Evolutionary conservation across 2,329 filamentous ascomycete species (phyloP).

Genomic region (Conoideocrella luteorostrata): DNA sequence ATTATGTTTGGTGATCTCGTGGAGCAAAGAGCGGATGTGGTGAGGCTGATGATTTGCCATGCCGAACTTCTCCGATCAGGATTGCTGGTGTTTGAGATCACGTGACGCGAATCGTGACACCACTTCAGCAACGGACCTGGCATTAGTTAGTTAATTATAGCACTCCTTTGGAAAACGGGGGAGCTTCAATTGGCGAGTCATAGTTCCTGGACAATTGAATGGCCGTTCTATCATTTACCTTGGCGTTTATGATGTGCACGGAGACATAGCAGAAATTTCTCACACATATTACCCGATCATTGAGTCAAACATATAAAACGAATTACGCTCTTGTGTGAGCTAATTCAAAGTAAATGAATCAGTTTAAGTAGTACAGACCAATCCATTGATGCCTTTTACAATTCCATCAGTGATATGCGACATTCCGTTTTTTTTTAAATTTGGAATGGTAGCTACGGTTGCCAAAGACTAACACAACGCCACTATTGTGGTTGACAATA

Average conservation of each 20-base stretch:
- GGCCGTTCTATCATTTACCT: too few relatives aligned
- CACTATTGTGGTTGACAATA: conserved; percentile 15
- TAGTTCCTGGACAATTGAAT: too few relatives aligned
- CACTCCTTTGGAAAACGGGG: neutral
- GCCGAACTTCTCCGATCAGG: conserved; percentile 33
- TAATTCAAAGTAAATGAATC: neutral
- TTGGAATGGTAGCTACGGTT: conserved; percentile 7
- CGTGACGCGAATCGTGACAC: conserved; percentile 20
- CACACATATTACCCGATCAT: too few relatives aligned
- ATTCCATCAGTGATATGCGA: conserved; percentile 1
- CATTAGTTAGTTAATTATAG: neutral
- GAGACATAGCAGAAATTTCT: too few relatives aligned
- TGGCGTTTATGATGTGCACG: too few relatives aligned
- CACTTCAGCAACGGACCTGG: neutral
- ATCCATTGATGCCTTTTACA: neutral
- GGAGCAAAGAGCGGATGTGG: conserved; percentile 46
- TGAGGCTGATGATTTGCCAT: conserved; percentile 39
- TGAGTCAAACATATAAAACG: too few relatives aligned
- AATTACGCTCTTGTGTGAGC: too few relatives aligned
- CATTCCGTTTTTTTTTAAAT: neutral
- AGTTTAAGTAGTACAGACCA: neutral
- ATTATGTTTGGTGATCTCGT: conserved; percentile 38
- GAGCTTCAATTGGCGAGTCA: neutral
- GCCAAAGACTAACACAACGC: conserved; percentile 24
- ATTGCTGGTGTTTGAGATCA: conserved; percentile 20